phyloP scores from a whole-genome alignment of 139 green algal genomes.

The Dunaliella sp. region DNA sequence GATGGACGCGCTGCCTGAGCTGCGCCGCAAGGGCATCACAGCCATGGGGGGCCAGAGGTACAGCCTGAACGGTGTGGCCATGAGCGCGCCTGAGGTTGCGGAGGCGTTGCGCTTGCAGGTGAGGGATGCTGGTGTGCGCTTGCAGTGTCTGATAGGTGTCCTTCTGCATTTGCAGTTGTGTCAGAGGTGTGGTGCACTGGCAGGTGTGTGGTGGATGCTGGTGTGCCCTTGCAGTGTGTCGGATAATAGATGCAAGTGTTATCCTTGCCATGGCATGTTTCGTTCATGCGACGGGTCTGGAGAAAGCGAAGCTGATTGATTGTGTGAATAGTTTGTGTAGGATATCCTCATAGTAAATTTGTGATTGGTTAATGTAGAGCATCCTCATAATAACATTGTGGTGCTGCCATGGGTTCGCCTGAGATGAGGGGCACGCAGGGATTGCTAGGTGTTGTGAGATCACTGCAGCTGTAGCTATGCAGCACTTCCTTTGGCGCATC shows the following conservation, averaged over 20 bases:
- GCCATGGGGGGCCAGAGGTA: not conserved
- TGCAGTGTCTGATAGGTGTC: not conserved
- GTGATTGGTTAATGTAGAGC: too few relatives aligned
- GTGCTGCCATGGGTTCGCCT: not conserved
- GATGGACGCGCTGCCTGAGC: not conserved
- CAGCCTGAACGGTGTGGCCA: not conserved
- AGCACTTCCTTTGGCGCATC: not conserved
- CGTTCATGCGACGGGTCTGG: too few relatives aligned
- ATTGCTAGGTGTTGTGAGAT: too few relatives aligned
- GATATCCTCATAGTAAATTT: too few relatives aligned
- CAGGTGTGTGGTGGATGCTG: not conserved
- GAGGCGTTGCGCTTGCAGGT: not conserved
- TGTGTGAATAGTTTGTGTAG: too few relatives aligned
- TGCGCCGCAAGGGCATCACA: not conserved
- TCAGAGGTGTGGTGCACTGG: not conserved
- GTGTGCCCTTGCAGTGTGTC: not conserved
- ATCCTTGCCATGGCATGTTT: too few relatives aligned
- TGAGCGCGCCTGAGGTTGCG: not conserved
- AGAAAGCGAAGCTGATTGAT: too few relatives aligned
- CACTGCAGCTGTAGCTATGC: not conserved
- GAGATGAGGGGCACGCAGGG: too few relatives aligned
- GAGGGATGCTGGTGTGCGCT: not conserved
- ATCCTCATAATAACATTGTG: too few relatives aligned
- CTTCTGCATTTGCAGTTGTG: not conserved
- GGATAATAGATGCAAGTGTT: too few relatives aligned